Evolutionary conservation across 2,329 filamentous ascomycete species (phyloP).

Genomic region (Xylariaceae sp.): DNA sequence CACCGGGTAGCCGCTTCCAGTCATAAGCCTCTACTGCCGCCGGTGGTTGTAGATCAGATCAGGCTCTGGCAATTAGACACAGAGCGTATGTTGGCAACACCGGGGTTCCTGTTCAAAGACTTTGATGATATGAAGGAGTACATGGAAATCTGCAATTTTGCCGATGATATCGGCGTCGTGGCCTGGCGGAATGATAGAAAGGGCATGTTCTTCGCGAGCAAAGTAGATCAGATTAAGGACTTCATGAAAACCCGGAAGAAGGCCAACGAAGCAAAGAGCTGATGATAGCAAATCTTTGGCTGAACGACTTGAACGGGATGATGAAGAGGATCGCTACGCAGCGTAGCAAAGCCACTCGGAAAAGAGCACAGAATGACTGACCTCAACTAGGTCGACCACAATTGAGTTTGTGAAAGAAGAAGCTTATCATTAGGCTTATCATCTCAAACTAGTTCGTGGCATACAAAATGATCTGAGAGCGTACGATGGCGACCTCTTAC

Average conservation of each 20-base stretch:
- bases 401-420: too few species aligned
- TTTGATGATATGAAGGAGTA: conserved; percentile 73
- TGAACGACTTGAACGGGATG: too few species aligned
- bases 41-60: conserved; percentile 96
- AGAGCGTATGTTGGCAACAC: conserved; percentile 82
- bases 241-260: conserved; percentile 59
- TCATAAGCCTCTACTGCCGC: conserved; percentile 74
- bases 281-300: too few species aligned
- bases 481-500: too few species aligned
- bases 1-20: conserved; percentile 60
- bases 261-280: conserved; percentile 11
- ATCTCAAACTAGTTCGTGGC: too few species aligned
- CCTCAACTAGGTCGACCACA: too few species aligned
- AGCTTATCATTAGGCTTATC: too few species aligned
- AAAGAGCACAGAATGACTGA: too few species aligned
- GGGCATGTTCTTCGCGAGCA: conserved; percentile 86
- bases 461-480: too few species aligned
- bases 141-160: conserved; percentile 69
- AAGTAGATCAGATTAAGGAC: conserved; percentile 82
- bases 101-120: conserved; percentile 86
- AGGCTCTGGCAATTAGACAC: conserved; percentile 96
- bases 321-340: too few species aligned
- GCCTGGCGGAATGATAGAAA: conserved; percentile 80
- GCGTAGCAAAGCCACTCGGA: too few species aligned
- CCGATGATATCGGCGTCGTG: conserved; percentile 85